phyloP scores from a whole-genome alignment of 2,329 filamentous ascomycete genomes.

The Elsinoe australis region DNA sequence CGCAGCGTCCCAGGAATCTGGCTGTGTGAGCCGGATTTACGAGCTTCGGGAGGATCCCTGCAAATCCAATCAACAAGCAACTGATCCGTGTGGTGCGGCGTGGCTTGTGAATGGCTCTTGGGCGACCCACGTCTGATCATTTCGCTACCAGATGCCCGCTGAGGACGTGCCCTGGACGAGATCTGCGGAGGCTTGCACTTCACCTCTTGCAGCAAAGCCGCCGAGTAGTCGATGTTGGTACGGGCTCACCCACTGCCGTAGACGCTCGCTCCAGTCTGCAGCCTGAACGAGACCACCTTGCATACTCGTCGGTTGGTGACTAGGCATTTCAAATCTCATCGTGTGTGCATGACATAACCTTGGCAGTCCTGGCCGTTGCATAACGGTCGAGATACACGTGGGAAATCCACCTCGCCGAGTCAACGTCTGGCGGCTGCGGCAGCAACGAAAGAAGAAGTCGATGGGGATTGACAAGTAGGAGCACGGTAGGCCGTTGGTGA shows the following conservation, averaged over 20 bases:
- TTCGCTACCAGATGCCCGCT: conserved; percentile 10
- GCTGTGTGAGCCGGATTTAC: conserved; percentile 2
- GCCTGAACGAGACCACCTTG: not conserved
- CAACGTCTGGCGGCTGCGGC: conserved; percentile 7
- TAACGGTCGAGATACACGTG: conserved; percentile 3
- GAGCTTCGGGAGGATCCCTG: conserved; percentile 9
- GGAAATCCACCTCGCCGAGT: not conserved
- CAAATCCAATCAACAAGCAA: conserved; percentile 9
- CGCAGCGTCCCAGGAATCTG: conserved; percentile 12
- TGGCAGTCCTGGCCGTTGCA: not conserved
- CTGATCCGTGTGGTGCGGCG: conserved; percentile 5
- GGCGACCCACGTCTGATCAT: conserved; percentile 11
- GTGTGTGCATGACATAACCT: conserved; percentile 4
- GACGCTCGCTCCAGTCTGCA: conserved; percentile 4
- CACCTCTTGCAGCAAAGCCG: conserved; percentile 2
- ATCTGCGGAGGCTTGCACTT: conserved; percentile 13
- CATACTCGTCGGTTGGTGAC: not conserved
- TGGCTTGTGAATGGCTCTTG: not conserved
- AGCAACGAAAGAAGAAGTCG: not conserved
- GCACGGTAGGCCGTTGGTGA: conserved; percentile 1
- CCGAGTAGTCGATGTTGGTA: conserved; percentile 4
- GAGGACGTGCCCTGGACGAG: not conserved
- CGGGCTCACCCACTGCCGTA: not conserved
- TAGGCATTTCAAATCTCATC: not conserved
- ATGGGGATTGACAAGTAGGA: not conserved